Evolutionary conservation across 139 green algal species (phyloP).

Genomic region (Chlamydomonas sp.): DNA sequence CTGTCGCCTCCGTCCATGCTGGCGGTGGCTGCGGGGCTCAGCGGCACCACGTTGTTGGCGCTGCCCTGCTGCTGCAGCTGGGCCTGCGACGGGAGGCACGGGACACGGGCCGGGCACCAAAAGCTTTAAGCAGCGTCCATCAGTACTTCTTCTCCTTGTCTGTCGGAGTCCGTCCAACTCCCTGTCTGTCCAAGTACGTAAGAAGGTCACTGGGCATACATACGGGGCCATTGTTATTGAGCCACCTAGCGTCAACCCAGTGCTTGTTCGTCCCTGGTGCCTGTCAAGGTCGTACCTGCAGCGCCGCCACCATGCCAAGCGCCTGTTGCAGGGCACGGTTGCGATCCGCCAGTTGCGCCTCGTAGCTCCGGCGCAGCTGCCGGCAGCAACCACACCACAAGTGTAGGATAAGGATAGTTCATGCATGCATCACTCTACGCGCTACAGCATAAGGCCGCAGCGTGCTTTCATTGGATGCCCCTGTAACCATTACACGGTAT

Average conservation of each 20-base stretch:
- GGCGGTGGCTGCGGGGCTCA: background rate
- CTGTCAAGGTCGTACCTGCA: background rate
- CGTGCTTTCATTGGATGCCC: background rate
- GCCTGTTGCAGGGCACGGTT: constrained; percentile 2
- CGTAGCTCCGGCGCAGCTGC: constrained; percentile 11
- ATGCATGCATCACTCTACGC: background rate
- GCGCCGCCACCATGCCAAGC: constrained; percentile 12
- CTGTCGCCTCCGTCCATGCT: background rate
- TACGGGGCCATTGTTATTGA: background rate
- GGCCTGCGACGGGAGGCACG: background rate
- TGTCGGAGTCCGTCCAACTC: too few relatives aligned
- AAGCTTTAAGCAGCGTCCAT: background rate
- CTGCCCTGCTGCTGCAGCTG: background rate
- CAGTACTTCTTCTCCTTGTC: too few relatives aligned
- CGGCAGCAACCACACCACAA: too few relatives aligned
- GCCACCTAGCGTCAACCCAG: background rate
- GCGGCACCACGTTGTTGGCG: constrained; percentile 29
- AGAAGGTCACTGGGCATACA: background rate
- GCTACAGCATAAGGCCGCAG: background rate
- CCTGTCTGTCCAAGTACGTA: too few relatives aligned
- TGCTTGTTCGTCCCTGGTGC: background rate
- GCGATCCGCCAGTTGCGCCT: constrained; percentile 4
- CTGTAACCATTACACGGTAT: background rate
- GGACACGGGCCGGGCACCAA: background rate
- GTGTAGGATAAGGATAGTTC: too few relatives aligned